Evolutionary conservation across 192 early-diverging fungal species (phyloP).

Genomic region (Phlyctochytrium planicorne): DNA sequence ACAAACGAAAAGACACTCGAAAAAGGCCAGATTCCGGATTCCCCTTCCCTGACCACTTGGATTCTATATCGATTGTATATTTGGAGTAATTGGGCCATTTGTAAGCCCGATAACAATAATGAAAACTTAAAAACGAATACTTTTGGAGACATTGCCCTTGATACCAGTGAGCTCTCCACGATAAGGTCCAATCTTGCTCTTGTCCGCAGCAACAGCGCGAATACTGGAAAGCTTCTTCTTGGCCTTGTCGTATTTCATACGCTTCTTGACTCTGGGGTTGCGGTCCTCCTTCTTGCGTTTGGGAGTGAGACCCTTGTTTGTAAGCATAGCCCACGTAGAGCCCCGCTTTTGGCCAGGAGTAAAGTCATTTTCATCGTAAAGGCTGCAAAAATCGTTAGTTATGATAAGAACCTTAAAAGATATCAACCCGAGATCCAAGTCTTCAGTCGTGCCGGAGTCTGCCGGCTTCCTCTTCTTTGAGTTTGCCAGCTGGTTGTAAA

Average conservation of each 20-base stretch:
- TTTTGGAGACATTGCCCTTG: slow-evolving; percentile 78
- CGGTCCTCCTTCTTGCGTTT: slow-evolving; percentile 88
- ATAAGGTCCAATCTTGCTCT: slow-evolving; percentile 68
- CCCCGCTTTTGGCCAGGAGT: slow-evolving; percentile 62
- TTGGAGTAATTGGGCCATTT: no score
- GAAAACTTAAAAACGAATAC: slow-evolving; percentile 69
- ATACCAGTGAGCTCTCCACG: slow-evolving; percentile 94
- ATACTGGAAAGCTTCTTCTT: slow-evolving; percentile 86
- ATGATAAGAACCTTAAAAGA: background rate
- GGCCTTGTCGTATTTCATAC: slow-evolving; percentile 83
- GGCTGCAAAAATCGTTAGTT: background rate
- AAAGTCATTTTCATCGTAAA: slow-evolving; percentile 36
- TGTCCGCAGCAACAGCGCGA: slow-evolving; percentile 66
- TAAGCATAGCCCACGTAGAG: slow-evolving; percentile 85
- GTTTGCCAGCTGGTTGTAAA: slow-evolving; percentile 31
- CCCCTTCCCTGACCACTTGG: no score
- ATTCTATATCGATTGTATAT: no score
- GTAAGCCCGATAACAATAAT: no score
- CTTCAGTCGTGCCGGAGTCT: slow-evolving; percentile 16
- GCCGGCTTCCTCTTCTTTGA: slow-evolving; percentile 29
- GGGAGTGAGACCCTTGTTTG: slow-evolving; percentile 94
- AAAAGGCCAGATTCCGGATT: no score
- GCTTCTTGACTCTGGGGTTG: slow-evolving; percentile 92
- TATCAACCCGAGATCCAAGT: slow-evolving; percentile 1
- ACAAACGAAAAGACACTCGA: no score